These are phyloP conservation scores for Eutrema japonicum DNA, from an alignment of 345 rosid species.

Conservation along the genomic window DNA sequence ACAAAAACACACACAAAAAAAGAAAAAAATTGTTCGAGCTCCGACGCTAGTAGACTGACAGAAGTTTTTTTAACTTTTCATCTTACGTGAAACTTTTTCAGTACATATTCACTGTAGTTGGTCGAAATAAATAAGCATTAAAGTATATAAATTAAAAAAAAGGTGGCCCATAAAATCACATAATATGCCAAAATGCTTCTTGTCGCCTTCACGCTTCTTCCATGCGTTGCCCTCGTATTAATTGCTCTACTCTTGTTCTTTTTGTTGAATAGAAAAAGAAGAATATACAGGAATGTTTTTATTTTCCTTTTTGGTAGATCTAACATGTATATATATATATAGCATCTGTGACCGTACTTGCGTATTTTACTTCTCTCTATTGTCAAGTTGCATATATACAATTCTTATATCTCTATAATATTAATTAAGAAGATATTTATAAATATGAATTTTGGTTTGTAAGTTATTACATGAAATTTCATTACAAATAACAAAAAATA, in stretches of 20 bases:
- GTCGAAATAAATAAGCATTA: conserved; percentile 2
- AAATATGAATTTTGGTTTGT: too few relatives aligned
- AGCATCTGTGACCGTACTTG: too few relatives aligned
- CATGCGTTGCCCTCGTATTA: conserved; percentile 28
- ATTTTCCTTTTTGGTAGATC: conserved; percentile 8
- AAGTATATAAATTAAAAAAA: conserved; percentile 5
- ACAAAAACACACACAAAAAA: too few relatives aligned
- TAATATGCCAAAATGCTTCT: conserved; percentile 33
- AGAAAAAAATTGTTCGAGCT: background rate
- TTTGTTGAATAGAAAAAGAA: conserved; percentile 13
- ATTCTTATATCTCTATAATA: too few relatives aligned
- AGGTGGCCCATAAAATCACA: conserved; percentile 38
- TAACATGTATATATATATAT: background rate
- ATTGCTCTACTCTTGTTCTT: conserved; percentile 24
- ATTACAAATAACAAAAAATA: too few relatives aligned
- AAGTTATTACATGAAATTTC: too few relatives aligned
- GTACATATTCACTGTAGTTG: background rate
- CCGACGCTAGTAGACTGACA: background rate
- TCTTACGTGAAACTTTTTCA: background rate
- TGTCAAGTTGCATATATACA: too few relatives aligned
- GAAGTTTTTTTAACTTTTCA: background rate
- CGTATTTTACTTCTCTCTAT: too few relatives aligned
- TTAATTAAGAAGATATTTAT: too few relatives aligned
- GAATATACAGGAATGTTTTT: conserved; percentile 25
- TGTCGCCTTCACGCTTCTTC: conserved; percentile 28